These are phyloP conservation scores for Cryptococcus hybrid DNA, from an alignment of 1,284 basidiomycete genomes.

Conservation along the genomic window DNA sequence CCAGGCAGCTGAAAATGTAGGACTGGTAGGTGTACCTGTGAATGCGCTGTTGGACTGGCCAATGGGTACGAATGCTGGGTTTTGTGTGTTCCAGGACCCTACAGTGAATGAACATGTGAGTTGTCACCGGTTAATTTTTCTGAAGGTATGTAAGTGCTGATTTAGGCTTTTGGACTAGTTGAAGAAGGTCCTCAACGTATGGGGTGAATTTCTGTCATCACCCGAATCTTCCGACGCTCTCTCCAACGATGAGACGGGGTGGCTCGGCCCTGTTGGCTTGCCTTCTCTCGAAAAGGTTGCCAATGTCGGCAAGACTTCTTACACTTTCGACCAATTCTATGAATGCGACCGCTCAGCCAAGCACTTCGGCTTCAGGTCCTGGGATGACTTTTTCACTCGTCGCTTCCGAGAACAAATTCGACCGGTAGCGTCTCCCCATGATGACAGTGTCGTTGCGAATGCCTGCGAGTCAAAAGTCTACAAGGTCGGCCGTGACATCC, in stretches of 20 bases:
- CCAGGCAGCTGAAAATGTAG: constrained; percentile 40
- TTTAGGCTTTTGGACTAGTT: constrained; percentile 14
- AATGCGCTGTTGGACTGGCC: constrained; percentile 56
- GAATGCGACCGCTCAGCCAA: constrained; percentile 50
- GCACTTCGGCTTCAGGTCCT: constrained; percentile 55
- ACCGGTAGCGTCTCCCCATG: constrained; percentile 48
- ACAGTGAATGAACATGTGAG: constrained; percentile 50
- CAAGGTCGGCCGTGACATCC: constrained; percentile 44
- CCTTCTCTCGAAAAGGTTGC: constrained; percentile 35
- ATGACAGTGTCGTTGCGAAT: constrained; percentile 51
- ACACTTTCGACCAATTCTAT: constrained; percentile 47
- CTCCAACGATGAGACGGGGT: constrained; percentile 47
- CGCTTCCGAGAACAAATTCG: constrained; percentile 50
- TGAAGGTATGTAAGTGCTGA: not conserved
- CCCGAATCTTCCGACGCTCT: constrained; percentile 53
- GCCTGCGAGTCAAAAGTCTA: constrained; percentile 56
- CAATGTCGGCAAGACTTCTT: constrained; percentile 36
- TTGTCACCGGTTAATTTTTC: not conserved
- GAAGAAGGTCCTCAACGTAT: constrained; percentile 54
- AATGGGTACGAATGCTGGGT: constrained; percentile 55
- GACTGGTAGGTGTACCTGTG: constrained; percentile 53
- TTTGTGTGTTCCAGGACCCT: constrained; percentile 53
- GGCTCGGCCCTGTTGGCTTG: constrained; percentile 53
- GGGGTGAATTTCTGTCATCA: constrained; percentile 55
- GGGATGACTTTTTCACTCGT: constrained; percentile 61